Conservation (phyloP, 1,284 basidiomycete genomes). For the Boletellus deceptivus region DNA sequence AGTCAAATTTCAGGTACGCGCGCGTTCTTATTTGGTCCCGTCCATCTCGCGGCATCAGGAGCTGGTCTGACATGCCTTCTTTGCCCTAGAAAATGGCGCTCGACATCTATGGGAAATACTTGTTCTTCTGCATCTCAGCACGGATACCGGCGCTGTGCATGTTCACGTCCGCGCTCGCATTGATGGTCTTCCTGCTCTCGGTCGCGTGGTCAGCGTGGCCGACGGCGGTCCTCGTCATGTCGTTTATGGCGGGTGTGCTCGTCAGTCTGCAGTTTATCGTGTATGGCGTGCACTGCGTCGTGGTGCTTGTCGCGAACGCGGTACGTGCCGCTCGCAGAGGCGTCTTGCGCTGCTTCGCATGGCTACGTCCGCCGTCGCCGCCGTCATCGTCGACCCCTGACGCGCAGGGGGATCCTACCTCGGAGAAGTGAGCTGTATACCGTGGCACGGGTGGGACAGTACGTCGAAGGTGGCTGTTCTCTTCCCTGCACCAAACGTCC, state of each 20-base stretch:
- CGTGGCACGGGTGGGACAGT: no score
- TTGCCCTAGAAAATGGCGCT: constrained; percentile 43
- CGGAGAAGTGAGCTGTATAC: constrained; percentile 1
- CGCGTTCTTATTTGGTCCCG: neutral
- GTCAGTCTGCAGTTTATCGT: constrained; percentile 64
- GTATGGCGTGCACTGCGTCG: constrained; percentile 45
- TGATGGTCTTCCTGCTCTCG: constrained; percentile 57
- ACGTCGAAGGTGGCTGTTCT: no score
- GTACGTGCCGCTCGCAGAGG: constrained; percentile 12
- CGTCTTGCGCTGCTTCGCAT: constrained; percentile 10
- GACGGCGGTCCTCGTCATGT: constrained; percentile 54
- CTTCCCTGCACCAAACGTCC: no score
- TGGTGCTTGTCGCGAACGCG: constrained; percentile 13
- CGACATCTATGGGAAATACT: constrained; percentile 57
- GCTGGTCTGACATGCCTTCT: neutral
- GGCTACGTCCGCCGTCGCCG: constrained; percentile 10
- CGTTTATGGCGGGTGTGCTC: constrained; percentile 52
- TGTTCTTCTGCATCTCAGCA: constrained; percentile 65
- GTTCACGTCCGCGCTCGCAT: constrained; percentile 48
- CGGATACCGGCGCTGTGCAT: constrained; percentile 59
- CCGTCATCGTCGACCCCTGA: neutral
- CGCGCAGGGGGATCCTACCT: constrained; percentile 10
- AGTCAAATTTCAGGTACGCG: constrained; percentile 50
- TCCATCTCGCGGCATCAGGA: neutral
- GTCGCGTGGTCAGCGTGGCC: constrained; percentile 65